These are phyloP conservation scores for Biscutella laevigata DNA, from an alignment of 441 rosid genomes.

Conservation along the genomic window DNA sequence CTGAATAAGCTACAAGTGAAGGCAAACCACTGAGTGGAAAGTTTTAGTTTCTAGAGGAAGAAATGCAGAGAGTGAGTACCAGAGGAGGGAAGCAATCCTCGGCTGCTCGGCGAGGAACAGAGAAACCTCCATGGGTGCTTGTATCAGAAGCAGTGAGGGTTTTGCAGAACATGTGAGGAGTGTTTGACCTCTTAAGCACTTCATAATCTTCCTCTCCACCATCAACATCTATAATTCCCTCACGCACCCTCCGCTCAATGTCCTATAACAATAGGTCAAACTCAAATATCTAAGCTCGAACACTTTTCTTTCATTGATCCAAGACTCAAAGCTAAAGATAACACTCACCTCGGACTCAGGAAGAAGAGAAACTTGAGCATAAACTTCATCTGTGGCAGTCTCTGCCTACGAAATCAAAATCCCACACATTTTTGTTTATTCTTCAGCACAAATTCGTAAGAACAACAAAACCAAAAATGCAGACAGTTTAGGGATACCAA, in stretches of 20 bases:
- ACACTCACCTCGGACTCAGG: conserved; percentile 65
- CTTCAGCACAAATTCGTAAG: too few relatives aligned
- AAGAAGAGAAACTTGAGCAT: conserved; percentile 75
- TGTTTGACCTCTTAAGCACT: conserved; percentile 44
- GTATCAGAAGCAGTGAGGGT: conserved; percentile 98
- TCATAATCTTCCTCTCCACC: conserved; percentile 65
- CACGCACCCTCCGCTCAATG: conserved; percentile 45
- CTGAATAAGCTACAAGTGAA: too few relatives aligned
- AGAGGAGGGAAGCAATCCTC: conserved; percentile 98
- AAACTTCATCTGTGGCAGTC: conserved; percentile 76
- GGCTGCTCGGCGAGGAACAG: conserved; percentile 96
- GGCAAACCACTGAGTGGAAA: too few relatives aligned
- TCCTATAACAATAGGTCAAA: conserved; percentile 29
- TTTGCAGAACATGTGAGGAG: conserved; percentile 96
- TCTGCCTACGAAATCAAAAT: conserved; percentile 53
- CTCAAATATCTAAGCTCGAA: neutral
- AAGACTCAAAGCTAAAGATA: neutral
- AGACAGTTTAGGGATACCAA: neutral
- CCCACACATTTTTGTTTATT: neutral
- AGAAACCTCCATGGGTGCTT: conserved; percentile 96
- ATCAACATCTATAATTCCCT: conserved; percentile 37
- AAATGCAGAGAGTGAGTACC: conserved; percentile 47
- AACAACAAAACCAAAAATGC: neutral
- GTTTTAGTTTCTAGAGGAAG: too few relatives aligned
- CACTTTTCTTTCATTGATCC: neutral